These are phyloP conservation scores for Pseudopithomyces maydicus DNA, from an alignment of 2,329 filamentous ascomycete species.

Conservation along the genomic window DNA sequence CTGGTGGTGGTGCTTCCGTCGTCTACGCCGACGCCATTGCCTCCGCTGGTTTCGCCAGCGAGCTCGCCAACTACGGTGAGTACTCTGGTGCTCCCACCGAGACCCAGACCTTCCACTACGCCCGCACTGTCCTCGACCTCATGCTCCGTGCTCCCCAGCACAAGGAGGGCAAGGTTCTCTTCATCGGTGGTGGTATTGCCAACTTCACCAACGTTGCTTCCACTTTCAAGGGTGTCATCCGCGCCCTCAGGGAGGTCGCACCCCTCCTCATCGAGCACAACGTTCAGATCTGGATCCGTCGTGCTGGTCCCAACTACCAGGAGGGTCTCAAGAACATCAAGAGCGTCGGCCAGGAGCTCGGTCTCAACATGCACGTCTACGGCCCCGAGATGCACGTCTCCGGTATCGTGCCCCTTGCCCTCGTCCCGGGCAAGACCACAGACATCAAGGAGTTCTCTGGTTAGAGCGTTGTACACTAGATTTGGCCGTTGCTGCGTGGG, in stretches of 20 bases:
- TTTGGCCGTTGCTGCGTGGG: conserved; percentile 4
- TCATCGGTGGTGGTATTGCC: conserved; percentile 99
- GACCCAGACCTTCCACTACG: conserved; percentile 99
- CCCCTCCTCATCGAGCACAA: conserved; percentile 91
- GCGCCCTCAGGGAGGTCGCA: conserved; percentile 88
- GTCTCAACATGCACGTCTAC: conserved; percentile 91
- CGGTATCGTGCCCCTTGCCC: conserved; percentile 92
- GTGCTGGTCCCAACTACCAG: conserved; percentile 96
- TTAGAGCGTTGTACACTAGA: conserved; percentile 45
- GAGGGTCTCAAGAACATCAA: conserved; percentile 99
- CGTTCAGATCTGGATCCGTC: conserved; percentile 93
- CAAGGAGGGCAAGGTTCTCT: conserved; percentile 95
- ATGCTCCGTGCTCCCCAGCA: conserved; percentile 89
- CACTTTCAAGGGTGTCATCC: conserved; percentile 99
- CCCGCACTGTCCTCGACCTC: conserved; percentile 92
- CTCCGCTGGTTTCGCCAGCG: conserved; percentile 89
- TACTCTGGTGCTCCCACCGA: conserved; percentile 99
- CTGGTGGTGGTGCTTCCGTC: conserved; percentile 98
- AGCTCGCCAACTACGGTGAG: conserved; percentile 99
- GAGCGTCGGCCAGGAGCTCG: conserved; percentile 89
- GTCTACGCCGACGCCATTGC: conserved; percentile 99
- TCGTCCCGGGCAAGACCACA: conserved; percentile 65
- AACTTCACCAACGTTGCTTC: conserved; percentile 99
- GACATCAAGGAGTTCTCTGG: conserved; percentile 66
- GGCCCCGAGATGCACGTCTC: conserved; percentile 86